Base-by-base conservation (phyloP, 2,329 filamentous ascomycete species). In the Pseudopyricularia javanii region DNA sequence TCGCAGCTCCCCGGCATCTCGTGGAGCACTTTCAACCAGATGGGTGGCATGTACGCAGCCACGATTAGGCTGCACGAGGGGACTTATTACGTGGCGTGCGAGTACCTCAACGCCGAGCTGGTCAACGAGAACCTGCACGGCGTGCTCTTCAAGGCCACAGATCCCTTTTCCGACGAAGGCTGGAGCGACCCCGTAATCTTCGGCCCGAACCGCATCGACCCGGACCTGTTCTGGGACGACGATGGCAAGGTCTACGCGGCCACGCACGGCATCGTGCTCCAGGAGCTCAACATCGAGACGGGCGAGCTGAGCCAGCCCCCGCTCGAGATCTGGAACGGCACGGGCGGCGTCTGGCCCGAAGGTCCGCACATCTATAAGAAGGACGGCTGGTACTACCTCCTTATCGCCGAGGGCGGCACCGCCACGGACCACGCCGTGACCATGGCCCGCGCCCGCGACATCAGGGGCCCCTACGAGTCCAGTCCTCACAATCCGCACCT, bases 381-480 rank as follows among this genome's bases (percentile, higher is more conserved):
- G 45, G 74, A 75, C 35, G 76, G 74, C 7, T 79, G 73, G 69
- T 83, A 82, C 57, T 82, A 82, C 58, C 69, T 82, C 7, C 64
- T 82, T 6, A 80, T 75, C 0, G 79, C 79, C 3, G 78, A 82
- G 59, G 79, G 78, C 26, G 79, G 80, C 4, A 83, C 80, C 0
- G 80, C 74, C 5, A 80, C 78, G 55, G 71, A 75, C 0, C 82
- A 86, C 58, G 75, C 74, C 0, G 73, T 71, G 24, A 71, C 68
- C 2, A 71, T 75, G 32, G 71, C 73, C 0, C 66, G 73, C 2
- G 65, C 71, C 0, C 59, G 57, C 4, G 57, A 61, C 33, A 58
- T 74, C 3, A 64, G 52, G 24, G 74, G 73, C 0, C 74, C 74
- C 0, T 77, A 72, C 52, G 67, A 71, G 28, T 57, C 62, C 0